Evolutionary conservation across 208 protist genomes (phyloP), one percentile per base, ranked within the genome.

Genomic region (Trypanosoma boissoni): DNA sequence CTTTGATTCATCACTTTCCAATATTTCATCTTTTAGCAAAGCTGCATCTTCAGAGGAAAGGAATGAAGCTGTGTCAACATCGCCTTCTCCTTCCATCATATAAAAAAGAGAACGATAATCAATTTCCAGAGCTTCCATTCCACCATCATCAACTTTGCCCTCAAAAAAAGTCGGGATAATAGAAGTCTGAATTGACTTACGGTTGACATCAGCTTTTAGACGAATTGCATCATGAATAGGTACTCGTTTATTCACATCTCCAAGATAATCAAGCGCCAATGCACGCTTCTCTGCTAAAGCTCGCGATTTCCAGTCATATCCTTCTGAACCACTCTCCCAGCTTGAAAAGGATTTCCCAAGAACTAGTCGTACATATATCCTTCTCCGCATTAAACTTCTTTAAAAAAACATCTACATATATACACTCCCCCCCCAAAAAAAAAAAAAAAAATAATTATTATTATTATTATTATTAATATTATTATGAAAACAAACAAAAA

Each of bases 221-320:
- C 55, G 53, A 57, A 69, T 69, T 57, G 80, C 76, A 64, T 92
- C 80, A 52, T 92, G 86, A 56, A 92, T 89, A 24, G 75, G 77
- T 1, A 83, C 79, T 18, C 86, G 48, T 72, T 85, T 82, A 61
- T 80, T 87, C 2, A 92, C 69, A 63, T 89, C 68, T 34, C 78
- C 74, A 14, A 92, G 61, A 59, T 81, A 92, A 23, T 74, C 69
- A 37, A 92, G 50, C 8, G 86, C 81, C 7, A 76, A 63, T 28
- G 68, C 68, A n/a, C 86, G 59, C 5, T 86, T 80, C 58, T 92
- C 81, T 6, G 64, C 49, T 14, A 92, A 68, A 45, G 79, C 71
- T 42, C 86, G 63, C 34, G 73, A 61, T 58, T 92, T 92, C 82
- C 86, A 92, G 14, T 75, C 68, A 61, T 74, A 75, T 16, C 74